These are phyloP conservation scores for Neonectria punicea DNA, from an alignment of 2,329 filamentous ascomycete genomes.

Conservation along the genomic window DNA sequence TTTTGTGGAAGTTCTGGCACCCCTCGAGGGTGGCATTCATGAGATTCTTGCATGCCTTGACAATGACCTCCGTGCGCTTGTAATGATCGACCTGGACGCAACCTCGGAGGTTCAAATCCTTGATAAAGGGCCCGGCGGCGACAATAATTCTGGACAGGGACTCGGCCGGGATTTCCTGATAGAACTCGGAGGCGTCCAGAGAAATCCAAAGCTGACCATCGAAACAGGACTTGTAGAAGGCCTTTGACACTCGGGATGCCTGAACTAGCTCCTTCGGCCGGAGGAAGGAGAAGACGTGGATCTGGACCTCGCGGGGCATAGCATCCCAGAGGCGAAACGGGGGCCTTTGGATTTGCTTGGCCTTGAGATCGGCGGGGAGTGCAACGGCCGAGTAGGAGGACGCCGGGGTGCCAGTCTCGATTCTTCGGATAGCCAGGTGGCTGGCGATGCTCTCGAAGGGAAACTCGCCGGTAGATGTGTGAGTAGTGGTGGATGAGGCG, in stretches of 20 bases:
- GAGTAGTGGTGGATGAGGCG: constrained; percentile 52
- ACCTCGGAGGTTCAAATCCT: constrained; percentile 88
- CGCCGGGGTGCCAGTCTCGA: constrained; percentile 59
- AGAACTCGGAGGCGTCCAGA: constrained; percentile 87
- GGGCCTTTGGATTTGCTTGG: constrained; percentile 48
- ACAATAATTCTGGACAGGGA: constrained; percentile 87
- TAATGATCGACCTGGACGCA: constrained; percentile 90
- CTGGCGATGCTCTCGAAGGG: constrained; percentile 55
- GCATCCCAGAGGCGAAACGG: constrained; percentile 78
- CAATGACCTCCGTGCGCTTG: constrained; percentile 79
- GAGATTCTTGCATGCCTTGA: constrained; percentile 87
- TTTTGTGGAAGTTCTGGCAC: constrained; percentile 83
- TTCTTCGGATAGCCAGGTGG: constrained; percentile 64
- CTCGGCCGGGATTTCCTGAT: constrained; percentile 84
- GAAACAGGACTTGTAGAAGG: constrained; percentile 86
- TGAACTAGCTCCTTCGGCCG: constrained; percentile 83
- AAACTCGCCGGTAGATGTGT: constrained; percentile 54
- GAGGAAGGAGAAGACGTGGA: constrained; percentile 81
- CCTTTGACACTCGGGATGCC: constrained; percentile 79
- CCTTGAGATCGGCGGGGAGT: constrained; percentile 71
- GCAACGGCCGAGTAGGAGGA: constrained; percentile 62
- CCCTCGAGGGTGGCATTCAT: constrained; percentile 90
- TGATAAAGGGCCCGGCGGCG: constrained; percentile 87
- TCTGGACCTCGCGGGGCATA: constrained; percentile 84
- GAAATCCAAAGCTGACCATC: constrained; percentile 94